Conservation (phyloP, 179 eudicot genomes). For the Carnegiea gigantea region DNA sequence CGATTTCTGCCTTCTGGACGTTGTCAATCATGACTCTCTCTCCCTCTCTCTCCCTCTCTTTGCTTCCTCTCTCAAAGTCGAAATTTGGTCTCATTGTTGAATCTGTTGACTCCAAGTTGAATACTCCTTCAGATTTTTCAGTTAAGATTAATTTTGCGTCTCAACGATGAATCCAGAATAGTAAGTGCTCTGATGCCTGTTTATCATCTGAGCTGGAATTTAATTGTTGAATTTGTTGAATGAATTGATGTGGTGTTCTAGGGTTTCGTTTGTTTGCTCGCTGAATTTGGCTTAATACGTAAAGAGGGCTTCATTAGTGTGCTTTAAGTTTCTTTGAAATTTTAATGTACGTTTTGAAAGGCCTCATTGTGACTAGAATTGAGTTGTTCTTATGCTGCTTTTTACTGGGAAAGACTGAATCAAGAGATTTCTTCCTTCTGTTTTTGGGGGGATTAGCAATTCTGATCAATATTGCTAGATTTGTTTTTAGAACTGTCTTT, state of each 20-base stretch:
- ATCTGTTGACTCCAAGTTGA: not conserved
- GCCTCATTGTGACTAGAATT: not conserved
- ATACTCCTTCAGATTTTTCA: not conserved
- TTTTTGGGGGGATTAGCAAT: not conserved
- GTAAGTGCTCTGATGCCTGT: conserved; percentile 13
- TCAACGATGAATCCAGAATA: conserved; percentile 26
- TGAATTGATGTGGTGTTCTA: not conserved
- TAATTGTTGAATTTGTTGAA: not conserved
- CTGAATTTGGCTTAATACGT: not conserved
- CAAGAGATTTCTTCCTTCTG: no score
- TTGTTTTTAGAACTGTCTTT: no score
- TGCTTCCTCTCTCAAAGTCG: not conserved
- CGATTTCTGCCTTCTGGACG: not conserved
- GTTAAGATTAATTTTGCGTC: not conserved
- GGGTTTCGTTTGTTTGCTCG: not conserved
- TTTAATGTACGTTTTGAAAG: not conserved
- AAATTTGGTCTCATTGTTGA: not conserved
- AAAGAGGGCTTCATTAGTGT: not conserved
- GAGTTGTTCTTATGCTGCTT: not conserved
- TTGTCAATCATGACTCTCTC: not conserved
- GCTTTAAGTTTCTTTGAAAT: not conserved
- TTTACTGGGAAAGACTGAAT: not conserved
- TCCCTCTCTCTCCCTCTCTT: conserved; percentile 3
- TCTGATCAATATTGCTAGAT: no score
- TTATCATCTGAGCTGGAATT: no score